These are phyloP conservation scores for Tephrocybe sp. DNA, from an alignment of 768 basidiomycete species.

Conservation along the genomic window DNA sequence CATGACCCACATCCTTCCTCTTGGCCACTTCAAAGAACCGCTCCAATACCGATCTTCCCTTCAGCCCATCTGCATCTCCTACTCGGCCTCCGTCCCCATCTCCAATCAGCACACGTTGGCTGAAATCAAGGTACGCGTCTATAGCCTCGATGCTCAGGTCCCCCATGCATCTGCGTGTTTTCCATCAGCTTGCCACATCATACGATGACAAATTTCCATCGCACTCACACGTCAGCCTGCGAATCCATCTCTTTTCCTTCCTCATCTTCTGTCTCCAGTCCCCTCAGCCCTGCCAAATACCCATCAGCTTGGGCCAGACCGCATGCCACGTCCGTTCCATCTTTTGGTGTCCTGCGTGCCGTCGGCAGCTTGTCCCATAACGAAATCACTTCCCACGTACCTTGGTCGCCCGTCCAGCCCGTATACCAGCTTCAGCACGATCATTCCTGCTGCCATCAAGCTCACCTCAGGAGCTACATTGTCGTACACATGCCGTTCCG, in stretches of 20 bases:
- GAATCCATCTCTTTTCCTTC: slow-evolving; percentile 40
- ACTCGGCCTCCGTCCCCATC: slow-evolving; percentile 24
- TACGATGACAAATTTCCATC: background rate
- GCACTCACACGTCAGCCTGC: slow-evolving; percentile 44
- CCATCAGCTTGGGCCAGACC: slow-evolving; percentile 53
- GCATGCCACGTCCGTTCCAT: slow-evolving; percentile 55
- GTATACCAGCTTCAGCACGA: slow-evolving; percentile 83
- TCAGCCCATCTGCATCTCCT: background rate
- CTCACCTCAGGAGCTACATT: slow-evolving; percentile 69
- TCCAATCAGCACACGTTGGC: slow-evolving; percentile 51
- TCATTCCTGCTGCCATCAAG: slow-evolving; percentile 56
- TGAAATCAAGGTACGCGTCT: slow-evolving; percentile 69
- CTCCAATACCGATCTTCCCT: slow-evolving; percentile 27
- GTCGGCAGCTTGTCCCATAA: slow-evolving; percentile 6
- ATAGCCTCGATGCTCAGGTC: slow-evolving; percentile 51
- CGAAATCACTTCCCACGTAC: slow-evolving; percentile 33
- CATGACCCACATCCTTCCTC: slow-evolving; percentile 6
- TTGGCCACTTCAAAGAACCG: slow-evolving; percentile 40
- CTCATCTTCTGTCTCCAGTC: slow-evolving; percentile 34
- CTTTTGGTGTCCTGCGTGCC: slow-evolving; percentile 39
- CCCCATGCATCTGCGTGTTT: slow-evolving; percentile 45
- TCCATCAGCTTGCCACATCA: slow-evolving; percentile 8
- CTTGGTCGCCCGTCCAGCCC: slow-evolving; percentile 72
- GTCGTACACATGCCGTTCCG: slow-evolving; percentile 54
- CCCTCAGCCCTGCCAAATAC: slow-evolving; percentile 43